Conservation (phyloP, 441 rosid species). For the Melastoma candidum region DNA sequence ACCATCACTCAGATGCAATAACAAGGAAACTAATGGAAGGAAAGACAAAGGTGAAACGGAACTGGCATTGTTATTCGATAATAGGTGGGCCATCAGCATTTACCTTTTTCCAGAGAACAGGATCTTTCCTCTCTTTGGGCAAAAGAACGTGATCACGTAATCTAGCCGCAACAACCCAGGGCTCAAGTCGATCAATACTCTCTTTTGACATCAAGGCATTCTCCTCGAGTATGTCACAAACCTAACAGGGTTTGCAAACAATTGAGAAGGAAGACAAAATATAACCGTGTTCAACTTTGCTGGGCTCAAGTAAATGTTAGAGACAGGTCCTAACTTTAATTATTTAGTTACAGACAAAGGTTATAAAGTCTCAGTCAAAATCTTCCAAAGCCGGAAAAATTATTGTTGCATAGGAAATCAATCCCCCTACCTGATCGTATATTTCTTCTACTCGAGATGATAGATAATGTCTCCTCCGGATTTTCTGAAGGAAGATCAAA, state of each 20-base stretch:
- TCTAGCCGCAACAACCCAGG: constrained; percentile 83
- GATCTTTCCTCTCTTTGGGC: constrained; percentile 83
- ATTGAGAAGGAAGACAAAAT: neutral
- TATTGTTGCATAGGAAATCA: constrained; percentile 2
- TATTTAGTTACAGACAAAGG: too few species aligned
- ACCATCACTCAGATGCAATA: too few species aligned
- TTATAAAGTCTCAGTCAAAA: neutral
- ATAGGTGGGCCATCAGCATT: neutral
- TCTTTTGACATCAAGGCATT: constrained; percentile 52
- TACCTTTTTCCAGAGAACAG: constrained; percentile 72
- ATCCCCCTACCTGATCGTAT: constrained; percentile 49
- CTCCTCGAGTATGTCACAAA: constrained; percentile 83
- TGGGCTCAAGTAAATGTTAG: neutral
- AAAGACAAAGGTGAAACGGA: too few species aligned
- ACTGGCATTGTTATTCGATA: too few species aligned
- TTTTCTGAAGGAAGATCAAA: constrained; percentile 31
- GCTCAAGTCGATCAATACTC: constrained; percentile 38
- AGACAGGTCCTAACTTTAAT: too few species aligned
- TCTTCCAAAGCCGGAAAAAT: neutral
- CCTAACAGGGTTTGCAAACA: constrained; percentile 30
- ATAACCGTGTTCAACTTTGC: neutral
- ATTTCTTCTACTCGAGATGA: constrained; percentile 56
- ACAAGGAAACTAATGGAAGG: too few species aligned
- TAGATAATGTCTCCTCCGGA: constrained; percentile 28
- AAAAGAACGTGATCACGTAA: constrained; percentile 78